phyloP scores from a whole-genome alignment of 208 protist species.

The Trypanosoma theileri region DNA sequence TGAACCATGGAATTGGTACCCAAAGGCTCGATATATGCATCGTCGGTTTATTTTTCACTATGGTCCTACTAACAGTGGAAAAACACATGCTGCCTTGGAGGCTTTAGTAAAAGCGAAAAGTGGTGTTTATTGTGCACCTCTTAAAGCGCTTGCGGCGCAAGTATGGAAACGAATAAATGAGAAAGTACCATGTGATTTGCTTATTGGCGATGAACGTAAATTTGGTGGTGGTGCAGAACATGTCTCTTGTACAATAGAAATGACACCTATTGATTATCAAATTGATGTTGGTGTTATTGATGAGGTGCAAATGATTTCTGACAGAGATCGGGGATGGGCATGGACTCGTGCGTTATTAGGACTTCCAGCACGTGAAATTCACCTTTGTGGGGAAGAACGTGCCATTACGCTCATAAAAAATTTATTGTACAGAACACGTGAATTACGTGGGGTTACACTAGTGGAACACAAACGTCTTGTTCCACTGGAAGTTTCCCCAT shows the following conservation, averaged over 20 bases:
- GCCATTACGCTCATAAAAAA: conserved; percentile 70
- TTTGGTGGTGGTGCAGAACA: conserved; percentile 76
- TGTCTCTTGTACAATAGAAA: conserved; percentile 91
- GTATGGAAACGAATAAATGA: conserved; percentile 81
- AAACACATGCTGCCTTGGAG: conserved; percentile 90
- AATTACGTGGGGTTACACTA: conserved; percentile 53
- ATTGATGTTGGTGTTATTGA: conserved; percentile 93
- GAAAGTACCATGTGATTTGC: conserved; percentile 86
- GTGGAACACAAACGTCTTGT: conserved; percentile 83
- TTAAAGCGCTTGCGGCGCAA: conserved; percentile 94
- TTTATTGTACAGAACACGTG: conserved; percentile 67
- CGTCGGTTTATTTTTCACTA: conserved; percentile 88
- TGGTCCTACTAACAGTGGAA: conserved; percentile 95
- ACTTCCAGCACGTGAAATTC: conserved; percentile 86
- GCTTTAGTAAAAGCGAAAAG: conserved; percentile 50
- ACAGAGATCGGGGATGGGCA: conserved; percentile 91
- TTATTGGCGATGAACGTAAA: conserved; percentile 92
- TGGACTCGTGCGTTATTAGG: conserved; percentile 95
- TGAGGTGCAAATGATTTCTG: conserved; percentile 94
- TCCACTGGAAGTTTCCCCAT: conserved; percentile 49
- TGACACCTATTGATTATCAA: conserved; percentile 72
- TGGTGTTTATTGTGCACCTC: conserved; percentile 93
- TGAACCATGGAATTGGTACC: conserved; percentile 85
- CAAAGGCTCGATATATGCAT: conserved; percentile 63
- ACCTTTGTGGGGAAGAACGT: conserved; percentile 88